These are phyloP conservation scores for carrot (Daucus carota) DNA, from an alignment of 129 eudicot genomes.

Conservation along the genomic window DNA sequence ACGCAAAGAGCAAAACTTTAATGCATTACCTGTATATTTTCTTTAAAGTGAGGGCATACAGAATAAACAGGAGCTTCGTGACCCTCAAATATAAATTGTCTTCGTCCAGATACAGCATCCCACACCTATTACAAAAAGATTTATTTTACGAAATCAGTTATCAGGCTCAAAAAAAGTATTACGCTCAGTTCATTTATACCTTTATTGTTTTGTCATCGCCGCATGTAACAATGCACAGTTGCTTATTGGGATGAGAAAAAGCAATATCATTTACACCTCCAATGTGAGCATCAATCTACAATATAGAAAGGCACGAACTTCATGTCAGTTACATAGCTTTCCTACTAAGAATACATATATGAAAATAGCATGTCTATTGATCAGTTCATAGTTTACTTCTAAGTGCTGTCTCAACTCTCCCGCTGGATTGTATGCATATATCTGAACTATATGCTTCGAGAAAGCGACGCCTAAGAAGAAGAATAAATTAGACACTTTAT, in stretches of 20 bases:
- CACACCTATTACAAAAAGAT: slow-evolving; percentile 49
- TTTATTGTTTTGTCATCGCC: slow-evolving; percentile 86
- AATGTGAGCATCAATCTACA: slow-evolving; percentile 77
- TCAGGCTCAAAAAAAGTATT: not conserved
- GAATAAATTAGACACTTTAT: slow-evolving; percentile 3
- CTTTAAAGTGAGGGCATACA: slow-evolving; percentile 78
- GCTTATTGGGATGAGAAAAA: slow-evolving; percentile 74
- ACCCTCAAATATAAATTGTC: slow-evolving; percentile 69
- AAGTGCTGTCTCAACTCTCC: slow-evolving; percentile 66
- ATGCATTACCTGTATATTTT: slow-evolving; percentile 50
- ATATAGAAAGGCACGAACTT: slow-evolving; percentile 5
- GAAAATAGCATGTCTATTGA: not conserved
- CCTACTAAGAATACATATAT: not conserved
- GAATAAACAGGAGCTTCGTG: slow-evolving; percentile 92
- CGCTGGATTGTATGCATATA: slow-evolving; percentile 57
- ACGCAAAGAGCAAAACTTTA: not conserved
- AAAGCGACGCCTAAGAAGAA: slow-evolving; percentile 66
- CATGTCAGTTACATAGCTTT: not conserved
- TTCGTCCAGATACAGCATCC: slow-evolving; percentile 81
- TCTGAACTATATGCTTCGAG: slow-evolving; percentile 88
- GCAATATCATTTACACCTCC: slow-evolving; percentile 88
- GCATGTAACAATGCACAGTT: slow-evolving; percentile 67
- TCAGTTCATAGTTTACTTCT: slow-evolving; percentile 43
- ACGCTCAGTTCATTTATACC: slow-evolving; percentile 27
- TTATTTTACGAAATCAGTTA: slow-evolving; percentile 6